phyloP scores from a whole-genome alignment of 768 basidiomycete species.

The Coprinellus aureogranulatus region DNA sequence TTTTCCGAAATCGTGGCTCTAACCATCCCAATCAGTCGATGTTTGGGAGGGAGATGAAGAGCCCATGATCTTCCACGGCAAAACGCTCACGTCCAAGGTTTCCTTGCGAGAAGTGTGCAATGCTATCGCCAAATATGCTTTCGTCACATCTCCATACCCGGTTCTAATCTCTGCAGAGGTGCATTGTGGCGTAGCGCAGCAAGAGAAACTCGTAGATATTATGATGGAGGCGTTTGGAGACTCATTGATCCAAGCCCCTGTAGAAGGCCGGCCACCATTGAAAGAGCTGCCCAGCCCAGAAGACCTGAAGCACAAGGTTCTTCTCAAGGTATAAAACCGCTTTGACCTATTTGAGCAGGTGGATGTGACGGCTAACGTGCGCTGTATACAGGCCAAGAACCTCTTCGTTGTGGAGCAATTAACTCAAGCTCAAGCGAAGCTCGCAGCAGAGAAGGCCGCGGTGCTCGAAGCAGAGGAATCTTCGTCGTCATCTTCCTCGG shows the following conservation, averaged over 20 bases:
- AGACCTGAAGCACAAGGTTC: slow-evolving; percentile 69
- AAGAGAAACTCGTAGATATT: slow-evolving; percentile 74
- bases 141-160: slow-evolving; percentile 87
- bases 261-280: slow-evolving; percentile 46
- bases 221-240: slow-evolving; percentile 56
- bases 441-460: slow-evolving; percentile 68
- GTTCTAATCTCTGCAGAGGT: slow-evolving; percentile 92
- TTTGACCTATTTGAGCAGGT: too few species aligned
- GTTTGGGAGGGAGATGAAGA: slow-evolving; percentile 85
- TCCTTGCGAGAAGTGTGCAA: slow-evolving; percentile 75
- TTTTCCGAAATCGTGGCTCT: not conserved
- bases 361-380: not conserved
- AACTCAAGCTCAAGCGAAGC: slow-evolving; percentile 59
- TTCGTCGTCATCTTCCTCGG: slow-evolving; percentile 20
- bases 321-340: slow-evolving; percentile 84
- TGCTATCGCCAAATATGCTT: slow-evolving; percentile 87
- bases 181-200: slow-evolving; percentile 77
- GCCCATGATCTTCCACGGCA: slow-evolving; percentile 87
- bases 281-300: slow-evolving; percentile 79
- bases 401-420: slow-evolving; percentile 76
- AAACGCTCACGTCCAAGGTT: slow-evolving; percentile 83
- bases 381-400: slow-evolving; percentile 64
- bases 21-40: slow-evolving; percentile 60
- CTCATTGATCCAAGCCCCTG: slow-evolving; percentile 34
- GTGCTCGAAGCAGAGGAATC: slow-evolving; percentile 37